Evolutionary conservation across 2,329 filamentous ascomycete genomes (phyloP).

Genomic region (Bipolaris victoriae): DNA sequence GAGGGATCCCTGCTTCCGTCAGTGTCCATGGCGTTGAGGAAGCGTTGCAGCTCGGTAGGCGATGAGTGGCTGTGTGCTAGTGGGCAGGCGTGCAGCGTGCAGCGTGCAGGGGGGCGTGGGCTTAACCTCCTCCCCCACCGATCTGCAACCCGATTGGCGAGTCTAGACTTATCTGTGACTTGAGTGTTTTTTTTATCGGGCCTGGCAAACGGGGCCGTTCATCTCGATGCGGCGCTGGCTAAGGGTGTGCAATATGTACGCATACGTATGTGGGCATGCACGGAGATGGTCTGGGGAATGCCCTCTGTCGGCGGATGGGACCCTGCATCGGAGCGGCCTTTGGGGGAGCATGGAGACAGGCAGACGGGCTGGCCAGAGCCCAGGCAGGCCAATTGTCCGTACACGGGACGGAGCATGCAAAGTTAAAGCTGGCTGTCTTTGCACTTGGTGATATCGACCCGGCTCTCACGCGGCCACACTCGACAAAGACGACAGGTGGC

Average conservation of each 20-base stretch:
- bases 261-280: not conserved
- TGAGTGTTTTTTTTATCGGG: conserved; percentile 25
- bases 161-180: conserved; percentile 28
- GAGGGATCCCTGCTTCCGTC: conserved; percentile 39
- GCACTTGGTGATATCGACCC: conserved; percentile 20
- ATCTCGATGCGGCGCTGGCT: conserved; percentile 18
- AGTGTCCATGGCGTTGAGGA: conserved; percentile 28
- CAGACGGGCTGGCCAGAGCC: not conserved
- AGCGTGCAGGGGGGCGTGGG: conserved; percentile 5
- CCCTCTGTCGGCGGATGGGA: not conserved
- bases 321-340: conserved; percentile 18
- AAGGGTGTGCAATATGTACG: not conserved
- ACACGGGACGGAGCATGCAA: conserved; percentile 21
- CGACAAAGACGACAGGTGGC: conserved; percentile 18
- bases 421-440: conserved; percentile 4
- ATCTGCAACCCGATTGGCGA: conserved; percentile 46
- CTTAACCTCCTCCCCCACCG: conserved; percentile 28
- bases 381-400: no score
- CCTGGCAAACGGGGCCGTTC: conserved; percentile 18
- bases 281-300: not conserved
- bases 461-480: conserved; percentile 21
- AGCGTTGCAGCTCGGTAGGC: conserved; percentile 31
- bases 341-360: not conserved
- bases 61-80: conserved; percentile 36
- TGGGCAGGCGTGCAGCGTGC: conserved; percentile 26